Base-by-base conservation (phyloP, 352 stramenopile species). In the Thalassiosira sp. region DNA sequence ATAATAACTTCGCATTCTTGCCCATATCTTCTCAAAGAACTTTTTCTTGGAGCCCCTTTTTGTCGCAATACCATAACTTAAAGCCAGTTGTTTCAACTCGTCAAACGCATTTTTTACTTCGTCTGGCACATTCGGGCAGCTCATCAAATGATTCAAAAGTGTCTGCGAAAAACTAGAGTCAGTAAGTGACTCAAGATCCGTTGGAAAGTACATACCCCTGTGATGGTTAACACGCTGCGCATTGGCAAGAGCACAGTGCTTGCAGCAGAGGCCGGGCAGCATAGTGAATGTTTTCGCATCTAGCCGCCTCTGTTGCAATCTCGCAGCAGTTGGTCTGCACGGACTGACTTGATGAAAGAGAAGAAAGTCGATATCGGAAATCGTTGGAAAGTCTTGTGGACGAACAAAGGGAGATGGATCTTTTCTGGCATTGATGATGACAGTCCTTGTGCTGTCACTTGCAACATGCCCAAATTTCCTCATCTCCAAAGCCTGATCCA, bases 131-230 rank as follows among this genome's bases (percentile, higher is more conserved):
- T 72, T 53, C 5, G 64, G 25, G 60, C 84, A 90, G 33, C 76
- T 85, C 51, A 69, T 57, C 6, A 90, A 11, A 43, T 90, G 84
- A 27, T 80, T 85, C 37, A 77, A 70, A 25, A 90, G 66, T 43
- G 85, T 88, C n/a, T 83, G 76, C 60, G 85, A 81, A 2, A 77
- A 87, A 42, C 85, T 88, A 13, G 84, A 83, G n/a, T 84, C 72
- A 22, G 58, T 40, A 27, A 90, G 46, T 7, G 77, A 63, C 22
- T 58, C 54, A 31, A 76, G 11, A 35, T 53, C 72, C 13, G 56
- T 43, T 20, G 84, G 84, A 60, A 87, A 88, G 49, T 88, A 90
- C 51, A 81, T 59, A n/a, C 80, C 84, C 28, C 40, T 65, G 28
- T 57, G 35, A 46, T 13, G 71, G 63, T 31, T 71, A 72, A 57